Conservation (phyloP, 2,329 filamentous ascomycete genomes). For the Alternaria consortialis region DNA sequence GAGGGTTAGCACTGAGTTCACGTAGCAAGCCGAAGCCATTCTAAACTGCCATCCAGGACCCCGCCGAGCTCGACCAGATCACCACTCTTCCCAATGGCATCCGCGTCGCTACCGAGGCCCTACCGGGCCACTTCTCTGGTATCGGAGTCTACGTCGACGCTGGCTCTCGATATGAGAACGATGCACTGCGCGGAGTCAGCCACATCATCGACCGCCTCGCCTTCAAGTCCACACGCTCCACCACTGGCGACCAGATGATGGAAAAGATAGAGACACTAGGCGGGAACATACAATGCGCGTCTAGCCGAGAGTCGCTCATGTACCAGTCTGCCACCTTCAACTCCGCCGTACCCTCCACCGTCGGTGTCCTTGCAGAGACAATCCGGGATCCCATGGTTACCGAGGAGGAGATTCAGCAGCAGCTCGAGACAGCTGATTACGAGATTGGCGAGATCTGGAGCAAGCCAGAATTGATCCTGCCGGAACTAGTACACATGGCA, state of each 20-base stretch:
- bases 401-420: conserved; percentile 83
- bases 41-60: conserved; percentile 66
- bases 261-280: conserved; percentile 87
- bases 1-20: conserved; percentile 36
- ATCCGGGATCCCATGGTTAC: conserved; percentile 87
- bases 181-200: conserved; percentile 84
- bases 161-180: conserved; percentile 91
- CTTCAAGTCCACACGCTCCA: conserved; percentile 83
- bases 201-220: conserved; percentile 96
- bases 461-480: conserved; percentile 94
- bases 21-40: conserved; percentile 9
- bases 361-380: conserved; percentile 89
- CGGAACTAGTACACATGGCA: conserved; percentile 93
- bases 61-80: conserved; percentile 84
- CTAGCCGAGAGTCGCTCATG: conserved; percentile 95
- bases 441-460: conserved; percentile 98
- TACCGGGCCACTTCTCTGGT: conserved; percentile 93
- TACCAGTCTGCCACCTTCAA: conserved; percentile 99
- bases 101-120: conserved; percentile 91
- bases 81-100: conserved; percentile 92
- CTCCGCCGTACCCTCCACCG: conserved; percentile 81
- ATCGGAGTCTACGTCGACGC: conserved; percentile 96
- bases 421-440: conserved; percentile 90
- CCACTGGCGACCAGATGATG: conserved; percentile 83
- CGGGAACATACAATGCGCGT: conserved; percentile 96